A percentile compares a stretch with the other conserved stretches of the same genome.
Conservation (phyloP, 805 yeast genomes). For the Danielia oregonensis region DNA sequence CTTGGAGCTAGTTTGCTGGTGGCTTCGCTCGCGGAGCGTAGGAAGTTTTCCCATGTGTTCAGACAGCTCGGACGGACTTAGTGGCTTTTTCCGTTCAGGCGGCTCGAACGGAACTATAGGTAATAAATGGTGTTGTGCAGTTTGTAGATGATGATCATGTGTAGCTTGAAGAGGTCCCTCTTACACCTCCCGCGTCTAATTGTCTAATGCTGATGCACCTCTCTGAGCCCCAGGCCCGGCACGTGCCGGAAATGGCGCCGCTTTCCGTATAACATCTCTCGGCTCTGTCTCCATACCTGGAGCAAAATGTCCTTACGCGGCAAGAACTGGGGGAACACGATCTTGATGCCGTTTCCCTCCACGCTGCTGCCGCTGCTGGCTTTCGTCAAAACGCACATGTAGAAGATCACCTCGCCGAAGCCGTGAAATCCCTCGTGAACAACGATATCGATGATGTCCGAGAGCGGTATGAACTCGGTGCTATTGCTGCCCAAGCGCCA, state of each 20-base stretch:
- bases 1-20: constrained; percentile 24
- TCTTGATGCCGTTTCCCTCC: constrained; percentile 23
- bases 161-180: too few species aligned
- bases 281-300: constrained; percentile 36
- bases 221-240: constrained; percentile 19
- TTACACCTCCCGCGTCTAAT: too few species aligned
- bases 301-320: constrained; percentile 40
- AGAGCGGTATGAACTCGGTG: constrained; percentile 51
- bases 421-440: constrained; percentile 76
- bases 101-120: too few species aligned
- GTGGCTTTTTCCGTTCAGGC: too few species aligned
- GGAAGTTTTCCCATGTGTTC: constrained; percentile 25
- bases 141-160: background rate
- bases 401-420: constrained; percentile 58
- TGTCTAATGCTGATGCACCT: constrained; percentile 14
- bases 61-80: constrained; percentile 34
- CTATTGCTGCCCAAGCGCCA: constrained; percentile 14
- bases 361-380: constrained; percentile 12
- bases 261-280: constrained; percentile 30
- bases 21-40: constrained; percentile 29
- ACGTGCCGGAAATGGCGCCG: constrained; percentile 15
- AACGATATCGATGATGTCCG: constrained; percentile 57
- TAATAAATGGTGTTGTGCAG: too few species aligned
- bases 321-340: constrained; percentile 40
- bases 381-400: constrained; percentile 56